phyloP scores from a whole-genome alignment of 106 monocot genomes.

The Agapanthus africanus region DNA sequence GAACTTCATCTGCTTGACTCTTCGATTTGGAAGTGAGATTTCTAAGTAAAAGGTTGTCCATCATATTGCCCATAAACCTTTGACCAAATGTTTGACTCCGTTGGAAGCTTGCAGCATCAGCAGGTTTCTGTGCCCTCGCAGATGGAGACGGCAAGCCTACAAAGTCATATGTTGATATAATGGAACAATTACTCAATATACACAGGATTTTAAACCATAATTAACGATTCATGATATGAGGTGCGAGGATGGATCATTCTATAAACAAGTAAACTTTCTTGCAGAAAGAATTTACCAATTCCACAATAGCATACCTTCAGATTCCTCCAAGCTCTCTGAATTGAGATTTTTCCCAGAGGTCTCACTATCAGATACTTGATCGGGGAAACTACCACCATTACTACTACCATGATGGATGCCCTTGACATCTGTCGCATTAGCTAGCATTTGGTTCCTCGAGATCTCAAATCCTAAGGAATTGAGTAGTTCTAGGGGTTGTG shows the following conservation, averaged over 20 bases:
- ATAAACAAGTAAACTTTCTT: neutral
- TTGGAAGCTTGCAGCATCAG: constrained; percentile 32
- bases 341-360: constrained; percentile 14
- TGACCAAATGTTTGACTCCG: constrained; percentile 82
- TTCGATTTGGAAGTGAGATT: constrained; percentile 76
- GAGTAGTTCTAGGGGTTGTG: constrained; percentile 93
- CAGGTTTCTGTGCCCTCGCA: constrained; percentile 29
- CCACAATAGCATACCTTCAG: constrained; percentile 49
- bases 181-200: too few relatives aligned
- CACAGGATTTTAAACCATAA: neutral
- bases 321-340: constrained; percentile 29
- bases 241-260: neutral
- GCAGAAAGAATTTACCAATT: neutral
- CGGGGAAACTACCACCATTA: constrained; percentile 16
- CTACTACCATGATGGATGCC: constrained; percentile 21
- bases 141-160: constrained; percentile 37
- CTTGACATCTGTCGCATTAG: constrained; percentile 24
- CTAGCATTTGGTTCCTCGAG: constrained; percentile 27
- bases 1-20: constrained; percentile 29
- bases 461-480: constrained; percentile 81
- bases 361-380: constrained; percentile 24
- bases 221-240: neutral
- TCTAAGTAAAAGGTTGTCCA: constrained; percentile 82
- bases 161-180: too few relatives aligned
- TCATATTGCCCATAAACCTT: constrained; percentile 78